Base-by-base conservation (phyloP, 345 rosid species). In the Lepidium sativum region DNA sequence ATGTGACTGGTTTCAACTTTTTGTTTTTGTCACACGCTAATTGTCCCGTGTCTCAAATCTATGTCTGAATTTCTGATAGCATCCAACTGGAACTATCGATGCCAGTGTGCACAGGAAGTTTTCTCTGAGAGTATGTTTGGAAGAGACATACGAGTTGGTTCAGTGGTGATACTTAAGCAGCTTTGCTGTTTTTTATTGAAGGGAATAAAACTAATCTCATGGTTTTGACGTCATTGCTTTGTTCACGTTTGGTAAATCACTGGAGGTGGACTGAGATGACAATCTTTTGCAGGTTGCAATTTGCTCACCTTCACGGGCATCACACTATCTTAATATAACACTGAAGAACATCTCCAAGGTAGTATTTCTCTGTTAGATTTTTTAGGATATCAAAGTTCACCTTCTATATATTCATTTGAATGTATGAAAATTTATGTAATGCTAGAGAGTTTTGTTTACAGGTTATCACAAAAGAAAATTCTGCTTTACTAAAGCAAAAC, bases 81-180 rank as follows among this genome's bases (percentile, higher is more conserved):
- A 91, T 75, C 95, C 96, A 29, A 84, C 89, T 0, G 96, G 86
- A 42, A 78, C 82, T 15, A 76, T 92, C 25, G 86, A 81, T 60
- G 98, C 87, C 68, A 89, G 86, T 43, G 83, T 92, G 70, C 96
- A 89, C 70, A 77, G 53, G 20, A 81, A 75, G 95, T 82, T 37
- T 67, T 88, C 23, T 56, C 67, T 3, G 85, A 85, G 35, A 73
- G 76, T 69, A 84, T 75, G 40, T 79, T 70, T 70, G 86, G 82
- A 33, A 83, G 85, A 74, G 83, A 79, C 40, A 78, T 92, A 75
- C 61, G 86, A 49, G 72, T 77, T 77, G 96, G 95, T 52, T 78
- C 91, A 41, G 96, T 82, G 64, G 44, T 92, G 34, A 74, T 92
- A 63, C 78, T 89, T 59, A 81, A 76, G 63, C 79, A 89, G 92